These are phyloP conservation scores for Mortierella claussenii DNA, from an alignment of 192 early-diverging fungal species.

Conservation along the genomic window DNA sequence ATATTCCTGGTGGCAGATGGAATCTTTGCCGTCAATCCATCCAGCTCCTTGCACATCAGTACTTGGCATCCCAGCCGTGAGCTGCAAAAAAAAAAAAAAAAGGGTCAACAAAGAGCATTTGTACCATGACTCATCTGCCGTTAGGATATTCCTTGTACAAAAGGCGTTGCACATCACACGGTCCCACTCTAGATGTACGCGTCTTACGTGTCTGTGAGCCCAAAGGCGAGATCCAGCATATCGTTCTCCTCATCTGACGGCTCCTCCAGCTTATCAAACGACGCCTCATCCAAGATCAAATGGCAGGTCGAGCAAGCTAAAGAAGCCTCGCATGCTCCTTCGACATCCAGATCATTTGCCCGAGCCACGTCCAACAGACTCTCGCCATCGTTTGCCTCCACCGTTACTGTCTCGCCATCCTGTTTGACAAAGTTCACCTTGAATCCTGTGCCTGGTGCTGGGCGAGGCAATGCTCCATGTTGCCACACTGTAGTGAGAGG, in stretches of 20 bases:
- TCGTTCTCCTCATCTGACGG: slow-evolving; percentile 98
- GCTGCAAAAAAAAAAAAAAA: slow-evolving; percentile 49
- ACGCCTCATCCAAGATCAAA: slow-evolving; percentile 84
- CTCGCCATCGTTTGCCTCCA: slow-evolving; percentile 84
- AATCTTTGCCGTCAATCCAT: slow-evolving; percentile 88
- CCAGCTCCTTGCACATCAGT: slow-evolving; percentile 82
- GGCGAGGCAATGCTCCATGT: slow-evolving; percentile 39
- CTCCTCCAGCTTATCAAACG: slow-evolving; percentile 88
- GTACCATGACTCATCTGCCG: too few relatives aligned
- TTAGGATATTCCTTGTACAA: too few relatives aligned
- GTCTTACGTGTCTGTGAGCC: slow-evolving; percentile 93
- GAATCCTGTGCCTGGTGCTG: slow-evolving; percentile 47
- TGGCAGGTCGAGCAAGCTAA: slow-evolving; percentile 96
- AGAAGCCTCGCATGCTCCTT: slow-evolving; percentile 97
- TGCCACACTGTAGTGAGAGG: slow-evolving; percentile 14
- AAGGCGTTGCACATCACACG: too few relatives aligned
- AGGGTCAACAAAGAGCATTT: too few relatives aligned
- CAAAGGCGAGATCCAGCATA: slow-evolving; percentile 98
- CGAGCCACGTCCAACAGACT: slow-evolving; percentile 94
- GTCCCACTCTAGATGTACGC: too few relatives aligned
- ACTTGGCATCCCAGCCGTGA: slow-evolving; percentile 96
- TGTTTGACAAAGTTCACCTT: slow-evolving; percentile 88
- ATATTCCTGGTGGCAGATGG: slow-evolving; percentile 94
- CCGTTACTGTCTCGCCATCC: slow-evolving; percentile 81
- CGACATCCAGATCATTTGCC: slow-evolving; percentile 90